phyloP scores from a whole-genome alignment of 805 yeast genomes.

The Candida boleticola region DNA sequence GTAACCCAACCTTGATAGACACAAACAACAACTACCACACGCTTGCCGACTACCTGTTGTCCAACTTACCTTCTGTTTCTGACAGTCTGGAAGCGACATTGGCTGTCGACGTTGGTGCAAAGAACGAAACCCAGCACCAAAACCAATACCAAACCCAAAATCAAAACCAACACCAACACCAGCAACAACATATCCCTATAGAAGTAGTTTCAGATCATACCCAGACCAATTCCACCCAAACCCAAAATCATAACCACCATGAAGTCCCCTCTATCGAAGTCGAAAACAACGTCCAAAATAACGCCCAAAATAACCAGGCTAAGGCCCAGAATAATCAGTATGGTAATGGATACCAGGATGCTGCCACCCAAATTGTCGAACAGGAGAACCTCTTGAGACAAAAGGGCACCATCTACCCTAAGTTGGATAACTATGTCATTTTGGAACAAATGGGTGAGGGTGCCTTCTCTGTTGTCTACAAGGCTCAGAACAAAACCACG shows the following conservation, averaged over 20 bases:
- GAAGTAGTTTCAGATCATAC: background rate
- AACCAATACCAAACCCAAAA: background rate
- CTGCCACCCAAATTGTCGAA: slow-evolving; percentile 35
- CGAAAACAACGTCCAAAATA: background rate
- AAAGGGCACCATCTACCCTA: slow-evolving; percentile 29
- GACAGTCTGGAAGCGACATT: background rate
- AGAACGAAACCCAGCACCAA: background rate
- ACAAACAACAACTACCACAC: background rate
- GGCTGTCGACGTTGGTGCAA: background rate
- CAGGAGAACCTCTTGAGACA: slow-evolving; percentile 27
- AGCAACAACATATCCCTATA: background rate
- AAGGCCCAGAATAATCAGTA: background rate
- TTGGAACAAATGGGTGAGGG: slow-evolving; percentile 71
- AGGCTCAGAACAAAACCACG: slow-evolving; percentile 45
- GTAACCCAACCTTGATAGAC: background rate
- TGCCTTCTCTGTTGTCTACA: slow-evolving; percentile 74
- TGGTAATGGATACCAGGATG: slow-evolving; percentile 16
- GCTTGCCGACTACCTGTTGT: background rate
- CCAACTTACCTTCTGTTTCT: slow-evolving; percentile 3
- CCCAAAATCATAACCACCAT: background rate
- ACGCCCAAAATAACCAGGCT: slow-evolving; percentile 3
- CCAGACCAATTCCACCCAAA: background rate
- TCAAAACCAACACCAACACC: background rate
- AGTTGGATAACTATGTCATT: slow-evolving; percentile 42
- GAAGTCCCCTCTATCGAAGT: background rate